Percentiles rank a stretch among this genome's conserved stretches.
phyloP scores from a whole-genome alignment of 148 eudicot genomes.

The Fagopyrum tataricum region DNA sequence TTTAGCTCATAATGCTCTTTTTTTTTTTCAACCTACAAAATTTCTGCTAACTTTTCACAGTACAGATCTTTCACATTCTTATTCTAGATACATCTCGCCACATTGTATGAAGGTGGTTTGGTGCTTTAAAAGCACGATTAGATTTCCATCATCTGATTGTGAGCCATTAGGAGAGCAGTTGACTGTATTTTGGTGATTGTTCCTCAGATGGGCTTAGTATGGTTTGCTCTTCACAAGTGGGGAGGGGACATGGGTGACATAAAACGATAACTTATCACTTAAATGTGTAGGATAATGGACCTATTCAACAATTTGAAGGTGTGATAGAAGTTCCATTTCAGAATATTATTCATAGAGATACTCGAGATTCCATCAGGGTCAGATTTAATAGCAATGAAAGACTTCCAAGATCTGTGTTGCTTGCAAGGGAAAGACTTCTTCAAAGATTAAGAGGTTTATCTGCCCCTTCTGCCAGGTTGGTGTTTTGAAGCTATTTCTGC shows the following conservation, averaged over 20 bases:
- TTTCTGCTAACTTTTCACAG: background rate
- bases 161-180: background rate
- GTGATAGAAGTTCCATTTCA: background rate
- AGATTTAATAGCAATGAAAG: slow-evolving; percentile 36
- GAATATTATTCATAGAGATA: slow-evolving; percentile 16
- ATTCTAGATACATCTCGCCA: background rate
- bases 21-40: background rate
- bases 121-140: background rate
- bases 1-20: background rate
- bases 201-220: background rate
- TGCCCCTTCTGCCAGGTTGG: slow-evolving; percentile 27
- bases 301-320: slow-evolving; percentile 5
- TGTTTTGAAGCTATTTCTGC: background rate
- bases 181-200: background rate
- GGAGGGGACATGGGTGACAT: background rate
- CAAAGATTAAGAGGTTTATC: slow-evolving; percentile 75
- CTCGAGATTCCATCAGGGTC: slow-evolving; percentile 19
- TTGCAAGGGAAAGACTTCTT: slow-evolving; percentile 90
- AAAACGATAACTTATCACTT: background rate
- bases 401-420: slow-evolving; percentile 84
- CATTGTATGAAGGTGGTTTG: background rate
- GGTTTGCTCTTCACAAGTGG: background rate
- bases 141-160: background rate
- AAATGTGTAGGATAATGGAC: background rate
- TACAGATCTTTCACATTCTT: background rate